Evolutionary conservation across 768 basidiomycete species (phyloP).

Genomic region (Hygrocybe coccinea): DNA sequence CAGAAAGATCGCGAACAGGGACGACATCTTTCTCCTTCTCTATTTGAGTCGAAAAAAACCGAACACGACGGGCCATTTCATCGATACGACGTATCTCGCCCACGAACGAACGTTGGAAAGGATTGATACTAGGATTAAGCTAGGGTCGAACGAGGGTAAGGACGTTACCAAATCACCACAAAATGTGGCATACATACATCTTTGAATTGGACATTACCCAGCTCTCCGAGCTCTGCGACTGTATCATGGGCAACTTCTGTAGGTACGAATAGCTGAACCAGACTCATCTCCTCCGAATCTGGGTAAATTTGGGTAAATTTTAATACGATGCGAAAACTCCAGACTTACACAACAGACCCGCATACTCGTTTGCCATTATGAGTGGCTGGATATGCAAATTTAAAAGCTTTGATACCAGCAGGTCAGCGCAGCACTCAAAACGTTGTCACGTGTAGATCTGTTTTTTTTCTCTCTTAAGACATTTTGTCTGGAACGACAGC

Average conservation of each 20-base stretch:
- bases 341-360: conserved; percentile 75
- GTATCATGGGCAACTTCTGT: conserved; percentile 97
- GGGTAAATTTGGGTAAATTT: conserved; percentile 9
- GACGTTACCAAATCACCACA: not conserved
- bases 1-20: conserved; percentile 78
- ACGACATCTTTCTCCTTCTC: conserved; percentile 79
- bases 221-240: conserved; percentile 89
- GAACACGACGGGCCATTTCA: conserved; percentile 91
- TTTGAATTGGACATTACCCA: conserved; percentile 95
- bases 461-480: no score
- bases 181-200: conserved; percentile 54
- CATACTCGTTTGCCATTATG: conserved; percentile 74
- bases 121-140: conserved; percentile 92
- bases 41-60: conserved; percentile 85
- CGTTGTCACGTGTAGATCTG: no score
- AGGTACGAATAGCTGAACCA: conserved; percentile 95
- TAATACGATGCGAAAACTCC: not conserved
- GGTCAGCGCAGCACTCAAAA: no score
- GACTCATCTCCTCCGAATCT: conserved; percentile 98
- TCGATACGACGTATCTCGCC: conserved; percentile 92
- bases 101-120: conserved; percentile 97
- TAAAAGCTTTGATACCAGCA: no score
- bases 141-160: conserved; percentile 28
- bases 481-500: no score
- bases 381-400: not conserved